These are phyloP conservation scores for Kazachstania psychrophila DNA, from an alignment of 805 yeast species.

Conservation along the genomic window DNA sequence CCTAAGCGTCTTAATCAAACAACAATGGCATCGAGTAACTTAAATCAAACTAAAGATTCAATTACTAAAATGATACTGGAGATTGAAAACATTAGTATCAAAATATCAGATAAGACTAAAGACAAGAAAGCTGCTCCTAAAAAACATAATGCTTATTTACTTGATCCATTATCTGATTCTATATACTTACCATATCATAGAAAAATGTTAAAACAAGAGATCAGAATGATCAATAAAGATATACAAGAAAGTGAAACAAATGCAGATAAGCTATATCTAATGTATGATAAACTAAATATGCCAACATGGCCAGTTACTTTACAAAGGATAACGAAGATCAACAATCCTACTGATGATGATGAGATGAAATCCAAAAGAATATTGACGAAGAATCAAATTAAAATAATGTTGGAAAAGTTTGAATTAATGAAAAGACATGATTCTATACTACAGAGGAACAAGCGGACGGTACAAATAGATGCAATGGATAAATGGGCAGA, in stretches of 20 bases:
- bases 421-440: conserved; percentile 19
- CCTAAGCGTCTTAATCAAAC: not conserved
- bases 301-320: conserved; percentile 42
- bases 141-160: too few relatives aligned
- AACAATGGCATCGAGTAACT: not conserved
- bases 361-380: conserved; percentile 46
- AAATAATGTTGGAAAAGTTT: conserved; percentile 26
- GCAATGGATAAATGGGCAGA: conserved; percentile 12
- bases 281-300: conserved; percentile 37
- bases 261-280: conserved; percentile 38
- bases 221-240: conserved; percentile 49
- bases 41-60: conserved; percentile 7
- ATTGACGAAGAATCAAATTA: conserved; percentile 42
- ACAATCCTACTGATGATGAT: conserved; percentile 36
- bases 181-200: conserved; percentile 42
- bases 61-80: conserved; percentile 18
- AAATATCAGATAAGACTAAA: not conserved
- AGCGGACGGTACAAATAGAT: conserved; percentile 10
- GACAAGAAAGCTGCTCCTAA: too few relatives aligned
- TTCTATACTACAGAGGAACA: conserved; percentile 12
- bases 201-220: conserved; percentile 56
- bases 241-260: conserved; percentile 39
- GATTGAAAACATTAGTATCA: conserved; percentile 8
- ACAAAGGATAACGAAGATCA: conserved; percentile 41
- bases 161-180: conserved; percentile 44